A percentile compares a stretch with the other conserved stretches of the same genome.
phyloP scores from a whole-genome alignment of 305 asterid genomes.

The Fraxinus velutina region DNA sequence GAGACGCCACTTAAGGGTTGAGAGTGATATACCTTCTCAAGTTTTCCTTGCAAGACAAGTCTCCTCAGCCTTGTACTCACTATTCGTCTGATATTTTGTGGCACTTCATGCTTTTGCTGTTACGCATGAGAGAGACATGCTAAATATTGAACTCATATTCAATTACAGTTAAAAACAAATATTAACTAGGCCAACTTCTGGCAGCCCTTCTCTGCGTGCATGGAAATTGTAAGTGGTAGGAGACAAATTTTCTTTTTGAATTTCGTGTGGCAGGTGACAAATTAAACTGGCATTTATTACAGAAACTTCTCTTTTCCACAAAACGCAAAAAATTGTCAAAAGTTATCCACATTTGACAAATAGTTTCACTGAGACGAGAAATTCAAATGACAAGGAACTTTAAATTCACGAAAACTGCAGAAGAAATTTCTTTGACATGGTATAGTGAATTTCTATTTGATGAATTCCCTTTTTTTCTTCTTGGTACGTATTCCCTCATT shows the following conservation, averaged over 20 bases:
- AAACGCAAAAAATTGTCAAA: neutral
- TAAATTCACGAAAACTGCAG: neutral
- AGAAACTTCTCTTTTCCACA: neutral
- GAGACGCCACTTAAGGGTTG: neutral
- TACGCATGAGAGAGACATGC: constrained; percentile 4
- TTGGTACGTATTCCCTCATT: neutral
- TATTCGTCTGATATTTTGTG: constrained; percentile 40
- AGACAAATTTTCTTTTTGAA: neutral
- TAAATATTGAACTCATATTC: neutral
- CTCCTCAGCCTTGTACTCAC: constrained; percentile 46
- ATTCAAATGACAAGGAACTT: neutral
- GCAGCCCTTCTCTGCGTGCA: neutral
- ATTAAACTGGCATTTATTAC: neutral
- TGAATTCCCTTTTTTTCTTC: neutral
- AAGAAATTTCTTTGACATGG: neutral
- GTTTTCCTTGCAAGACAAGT: constrained; percentile 45
- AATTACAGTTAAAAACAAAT: neutral
- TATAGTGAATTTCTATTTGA: neutral
- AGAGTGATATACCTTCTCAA: constrained; percentile 43
- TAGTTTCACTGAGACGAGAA: neutral
- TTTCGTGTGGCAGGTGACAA: neutral
- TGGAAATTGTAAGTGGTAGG: neutral
- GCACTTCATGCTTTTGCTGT: constrained; percentile 46
- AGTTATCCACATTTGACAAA: neutral
- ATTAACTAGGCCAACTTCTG: neutral